These are phyloP conservation scores for Primulina huaijiensis DNA, from an alignment of 257 asterid species.

Conservation along the genomic window DNA sequence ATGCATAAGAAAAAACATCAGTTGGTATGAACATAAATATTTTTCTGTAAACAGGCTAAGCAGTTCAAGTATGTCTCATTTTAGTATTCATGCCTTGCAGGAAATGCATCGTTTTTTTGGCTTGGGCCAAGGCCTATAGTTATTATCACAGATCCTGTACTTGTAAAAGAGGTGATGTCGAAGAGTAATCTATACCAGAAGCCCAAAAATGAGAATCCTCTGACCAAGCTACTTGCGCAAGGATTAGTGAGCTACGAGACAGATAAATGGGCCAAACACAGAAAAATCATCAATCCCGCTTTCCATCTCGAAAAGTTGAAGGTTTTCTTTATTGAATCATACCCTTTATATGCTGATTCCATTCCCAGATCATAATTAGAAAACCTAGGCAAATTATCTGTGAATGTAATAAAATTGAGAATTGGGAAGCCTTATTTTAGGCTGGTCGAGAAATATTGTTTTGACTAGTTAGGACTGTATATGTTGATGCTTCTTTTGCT, in stretches of 20 bases:
- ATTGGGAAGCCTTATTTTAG: not conserved
- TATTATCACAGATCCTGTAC: constrained; percentile 30
- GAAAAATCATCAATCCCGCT: constrained; percentile 24
- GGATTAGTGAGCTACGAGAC: constrained; percentile 18
- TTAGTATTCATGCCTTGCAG: constrained; percentile 16
- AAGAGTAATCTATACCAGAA: constrained; percentile 25
- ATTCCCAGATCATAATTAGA: not conserved
- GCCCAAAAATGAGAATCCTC: constrained; percentile 18
- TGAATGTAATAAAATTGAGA: not conserved
- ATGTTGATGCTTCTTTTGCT: not conserved
- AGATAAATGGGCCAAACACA: constrained; percentile 17
- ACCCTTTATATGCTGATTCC: not conserved
- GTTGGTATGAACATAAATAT: not conserved
- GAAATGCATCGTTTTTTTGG: constrained; percentile 32
- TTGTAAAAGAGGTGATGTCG: constrained; percentile 29
- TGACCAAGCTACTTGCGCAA: not conserved
- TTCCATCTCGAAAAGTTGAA: constrained; percentile 23
- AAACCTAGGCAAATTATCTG: too few species aligned
- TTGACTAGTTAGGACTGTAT: not conserved
- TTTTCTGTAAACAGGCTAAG: not conserved
- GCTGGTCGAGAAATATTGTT: not conserved
- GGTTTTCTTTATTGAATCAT: constrained; percentile 1
- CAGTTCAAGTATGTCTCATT: not conserved
- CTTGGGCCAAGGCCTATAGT: constrained; percentile 28
- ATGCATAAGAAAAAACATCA: too few species aligned